These are phyloP conservation scores for Rhododendron griersonianum DNA, from an alignment of 148 eudicot species.

Conservation along the genomic window DNA sequence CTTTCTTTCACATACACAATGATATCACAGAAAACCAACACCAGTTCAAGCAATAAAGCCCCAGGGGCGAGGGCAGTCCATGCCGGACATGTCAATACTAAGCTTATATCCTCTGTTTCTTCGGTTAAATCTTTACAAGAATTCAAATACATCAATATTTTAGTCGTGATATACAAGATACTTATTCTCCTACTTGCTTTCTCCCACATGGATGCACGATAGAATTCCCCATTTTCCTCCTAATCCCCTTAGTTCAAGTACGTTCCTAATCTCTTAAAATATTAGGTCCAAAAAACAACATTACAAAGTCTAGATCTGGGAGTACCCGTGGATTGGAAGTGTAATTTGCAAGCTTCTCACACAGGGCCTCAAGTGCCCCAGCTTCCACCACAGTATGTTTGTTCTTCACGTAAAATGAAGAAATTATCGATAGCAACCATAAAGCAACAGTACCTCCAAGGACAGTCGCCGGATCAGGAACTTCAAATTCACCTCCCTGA, in stretches of 20 bases:
- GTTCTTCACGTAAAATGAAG: constrained; percentile 52
- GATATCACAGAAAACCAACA: neutral
- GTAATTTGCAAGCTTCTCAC: constrained; percentile 54
- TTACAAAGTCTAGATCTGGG: constrained; percentile 2
- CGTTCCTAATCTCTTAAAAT: neutral
- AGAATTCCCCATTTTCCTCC: neutral
- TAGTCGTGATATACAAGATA: neutral
- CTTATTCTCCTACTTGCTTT: neutral
- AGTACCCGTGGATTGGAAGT: constrained; percentile 59
- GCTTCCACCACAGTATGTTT: constrained; percentile 59
- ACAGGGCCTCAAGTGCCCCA: constrained; percentile 71
- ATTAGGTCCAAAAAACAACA: neutral
- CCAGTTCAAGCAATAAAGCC: neutral
- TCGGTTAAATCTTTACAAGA: neutral
- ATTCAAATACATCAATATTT: neutral
- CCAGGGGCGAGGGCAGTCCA: neutral
- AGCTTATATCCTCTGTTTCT: neutral
- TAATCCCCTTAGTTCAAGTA: neutral
- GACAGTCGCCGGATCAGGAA: constrained; percentile 67
- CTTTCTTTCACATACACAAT: neutral
- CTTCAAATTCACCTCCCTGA: constrained; percentile 46
- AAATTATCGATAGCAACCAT: constrained; percentile 71
- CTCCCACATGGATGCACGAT: neutral
- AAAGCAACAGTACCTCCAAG: constrained; percentile 68
- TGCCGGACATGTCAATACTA: neutral